A percentile compares a stretch with the other conserved stretches of the same genome.
Evolutionary conservation across 345 rosid genomes (phyloP).

Genomic region (Theobroma cacao): DNA sequence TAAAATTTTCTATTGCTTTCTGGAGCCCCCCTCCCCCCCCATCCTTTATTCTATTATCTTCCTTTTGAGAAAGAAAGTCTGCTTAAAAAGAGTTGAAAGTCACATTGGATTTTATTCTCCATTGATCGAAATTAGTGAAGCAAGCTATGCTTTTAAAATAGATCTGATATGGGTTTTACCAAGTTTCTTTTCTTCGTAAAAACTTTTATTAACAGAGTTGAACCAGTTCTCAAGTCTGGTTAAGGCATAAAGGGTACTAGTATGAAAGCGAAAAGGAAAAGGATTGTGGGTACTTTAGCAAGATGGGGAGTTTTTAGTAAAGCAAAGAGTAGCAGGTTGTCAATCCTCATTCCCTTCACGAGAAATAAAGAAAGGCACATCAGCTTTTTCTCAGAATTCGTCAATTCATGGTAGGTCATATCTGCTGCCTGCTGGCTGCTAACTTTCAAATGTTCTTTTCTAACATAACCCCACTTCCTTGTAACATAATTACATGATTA

Average conservation of each 20-base stretch:
- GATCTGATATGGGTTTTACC: neutral
- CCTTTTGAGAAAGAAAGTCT: neutral
- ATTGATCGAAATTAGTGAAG: neutral
- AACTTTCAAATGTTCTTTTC: neutral
- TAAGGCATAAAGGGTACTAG: too few species aligned
- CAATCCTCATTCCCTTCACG: neutral
- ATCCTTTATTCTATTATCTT: constrained; percentile 7
- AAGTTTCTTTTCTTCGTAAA: too few species aligned
- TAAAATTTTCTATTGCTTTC: neutral
- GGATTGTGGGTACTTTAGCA: neutral
- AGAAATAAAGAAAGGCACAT: neutral
- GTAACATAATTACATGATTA: neutral
- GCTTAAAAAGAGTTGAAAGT: constrained; percentile 17
- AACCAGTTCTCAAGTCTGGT: too few species aligned
- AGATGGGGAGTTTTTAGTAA: neutral
- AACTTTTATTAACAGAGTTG: too few species aligned
- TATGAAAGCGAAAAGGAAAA: neutral
- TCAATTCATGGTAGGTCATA: neutral
- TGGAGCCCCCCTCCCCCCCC: too few species aligned
- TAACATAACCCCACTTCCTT: neutral
- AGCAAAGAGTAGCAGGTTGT: neutral
- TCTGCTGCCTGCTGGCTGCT: neutral
- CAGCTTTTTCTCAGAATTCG: constrained; percentile 3
- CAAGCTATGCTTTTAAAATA: too few species aligned
- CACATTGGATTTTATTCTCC: constrained; percentile 5